phyloP scores from a whole-genome alignment of 129 eudicot species.

The Pittosporum tobira region DNA sequence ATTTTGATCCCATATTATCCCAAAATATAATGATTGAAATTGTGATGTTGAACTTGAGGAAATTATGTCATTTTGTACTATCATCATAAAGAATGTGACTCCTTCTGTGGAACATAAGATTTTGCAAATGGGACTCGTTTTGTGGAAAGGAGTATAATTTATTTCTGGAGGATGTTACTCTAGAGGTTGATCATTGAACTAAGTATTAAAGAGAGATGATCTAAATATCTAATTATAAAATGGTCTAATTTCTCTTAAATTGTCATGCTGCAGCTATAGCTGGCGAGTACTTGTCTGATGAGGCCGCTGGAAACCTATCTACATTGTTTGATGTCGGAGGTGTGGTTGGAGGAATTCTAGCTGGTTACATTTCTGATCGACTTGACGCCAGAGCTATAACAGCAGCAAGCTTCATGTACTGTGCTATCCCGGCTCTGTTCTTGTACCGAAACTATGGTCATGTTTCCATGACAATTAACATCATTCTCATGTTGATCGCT shows the following conservation, averaged over 20 bases:
- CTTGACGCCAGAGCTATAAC: conserved; percentile 89
- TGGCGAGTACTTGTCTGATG: conserved; percentile 65
- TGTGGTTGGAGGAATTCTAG: conserved; percentile 87
- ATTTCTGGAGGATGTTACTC: neutral
- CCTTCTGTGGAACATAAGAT: no score
- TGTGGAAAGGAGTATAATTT: no score
- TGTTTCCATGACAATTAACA: conserved; percentile 51
- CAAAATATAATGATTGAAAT: no score
- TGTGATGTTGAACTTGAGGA: no score
- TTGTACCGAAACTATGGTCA: conserved; percentile 75
- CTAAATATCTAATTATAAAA: neutral
- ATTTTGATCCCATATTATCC: no score
- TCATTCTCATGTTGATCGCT: conserved; percentile 57
- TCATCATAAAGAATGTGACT: no score
- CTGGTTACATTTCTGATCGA: conserved; percentile 79
- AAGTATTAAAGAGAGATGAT: neutral
- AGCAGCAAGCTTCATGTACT: conserved; percentile 92
- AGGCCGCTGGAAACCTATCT: conserved; percentile 72
- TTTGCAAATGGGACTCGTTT: no score
- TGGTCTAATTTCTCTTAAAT: neutral
- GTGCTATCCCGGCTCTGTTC: conserved; percentile 85
- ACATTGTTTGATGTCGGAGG: conserved; percentile 95
- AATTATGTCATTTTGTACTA: no score
- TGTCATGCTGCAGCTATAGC: conserved; percentile 58
- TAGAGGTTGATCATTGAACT: neutral